phyloP scores from a whole-genome alignment of 176 grass and related monocot genomes.

The Phragmites australis region DNA sequence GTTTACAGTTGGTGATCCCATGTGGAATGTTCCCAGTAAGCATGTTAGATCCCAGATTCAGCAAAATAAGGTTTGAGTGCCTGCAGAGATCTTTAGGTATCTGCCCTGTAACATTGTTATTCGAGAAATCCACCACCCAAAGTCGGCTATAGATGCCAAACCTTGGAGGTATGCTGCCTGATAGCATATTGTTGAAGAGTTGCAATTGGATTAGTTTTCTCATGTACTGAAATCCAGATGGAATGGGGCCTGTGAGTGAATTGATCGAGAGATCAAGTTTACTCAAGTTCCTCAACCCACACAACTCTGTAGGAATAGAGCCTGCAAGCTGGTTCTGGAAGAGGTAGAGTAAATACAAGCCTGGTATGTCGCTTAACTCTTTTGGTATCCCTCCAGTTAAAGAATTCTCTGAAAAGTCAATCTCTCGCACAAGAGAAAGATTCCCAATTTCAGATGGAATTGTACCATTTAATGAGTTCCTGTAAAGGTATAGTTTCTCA shows the following conservation, averaged over 20 bases:
- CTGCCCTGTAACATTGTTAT: constrained; percentile 80
- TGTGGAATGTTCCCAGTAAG: constrained; percentile 85
- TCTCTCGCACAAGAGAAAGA: constrained; percentile 60
- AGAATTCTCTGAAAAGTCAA: constrained; percentile 95
- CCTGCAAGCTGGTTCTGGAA: constrained; percentile 93
- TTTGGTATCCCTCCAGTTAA: constrained; percentile 82
- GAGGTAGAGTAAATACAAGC: constrained; percentile 72
- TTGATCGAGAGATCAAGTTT: constrained; percentile 99
- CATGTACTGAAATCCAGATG: constrained; percentile 80
- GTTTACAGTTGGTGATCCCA: constrained; percentile 77
- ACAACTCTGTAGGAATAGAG: constrained; percentile 68
- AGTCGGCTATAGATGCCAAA: constrained; percentile 81
- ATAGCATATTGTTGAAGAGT: constrained; percentile 84
- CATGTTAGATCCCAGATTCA: constrained; percentile 83
- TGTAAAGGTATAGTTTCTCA: constrained; percentile 78
- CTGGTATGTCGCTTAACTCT: constrained; percentile 69
- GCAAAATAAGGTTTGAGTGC: constrained; percentile 87
- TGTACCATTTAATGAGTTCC: constrained; percentile 81
- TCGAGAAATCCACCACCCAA: constrained; percentile 98
- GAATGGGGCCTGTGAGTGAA: constrained; percentile 75
- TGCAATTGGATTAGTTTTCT: constrained; percentile 74
- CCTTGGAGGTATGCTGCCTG: constrained; percentile 76
- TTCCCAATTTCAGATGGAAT: constrained; percentile 80
- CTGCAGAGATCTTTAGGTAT: constrained; percentile 82
- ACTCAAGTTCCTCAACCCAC: constrained; percentile 68